A percentile compares a stretch with the other conserved stretches of the same genome.
phyloP scores from a whole-genome alignment of 192 early-diverging fungal genomes.

The Spizellomyces punctatus region DNA sequence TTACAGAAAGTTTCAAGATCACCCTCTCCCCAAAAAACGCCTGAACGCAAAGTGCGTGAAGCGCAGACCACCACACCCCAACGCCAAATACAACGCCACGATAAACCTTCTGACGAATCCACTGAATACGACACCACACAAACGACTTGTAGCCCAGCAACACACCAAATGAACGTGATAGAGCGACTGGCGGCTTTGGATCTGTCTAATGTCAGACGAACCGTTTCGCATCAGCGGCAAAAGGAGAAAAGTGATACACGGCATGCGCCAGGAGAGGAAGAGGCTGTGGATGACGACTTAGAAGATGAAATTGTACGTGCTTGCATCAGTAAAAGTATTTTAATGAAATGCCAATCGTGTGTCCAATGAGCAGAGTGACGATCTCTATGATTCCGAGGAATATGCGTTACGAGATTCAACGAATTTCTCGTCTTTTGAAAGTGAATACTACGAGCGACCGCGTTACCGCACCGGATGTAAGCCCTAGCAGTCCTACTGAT shows the following conservation, averaged over 20 bases:
- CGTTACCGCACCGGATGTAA: constrained; percentile 8
- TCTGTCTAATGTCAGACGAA: constrained; percentile 18
- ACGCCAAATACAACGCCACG: not conserved
- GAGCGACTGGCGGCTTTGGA: constrained; percentile 25
- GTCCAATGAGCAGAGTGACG: not conserved
- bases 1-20: not conserved
- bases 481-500: not conserved
- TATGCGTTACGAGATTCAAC: too few relatives aligned
- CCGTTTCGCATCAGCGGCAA: constrained; percentile 10
- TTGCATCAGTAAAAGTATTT: not conserved
- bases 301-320: not conserved
- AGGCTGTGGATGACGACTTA: not conserved
- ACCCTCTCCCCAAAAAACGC: constrained; percentile 1
- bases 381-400: too few relatives aligned
- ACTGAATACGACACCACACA: not conserved
- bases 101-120: not conserved
- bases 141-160: not conserved
- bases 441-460: too few relatives aligned
- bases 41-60: not conserved
- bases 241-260: not conserved
- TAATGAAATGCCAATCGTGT: not conserved
- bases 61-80: not conserved
- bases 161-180: constrained; percentile 7
- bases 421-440: too few relatives aligned
- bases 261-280: too few relatives aligned